These are phyloP conservation scores for Nemania sp. DNA, from an alignment of 2,329 filamentous ascomycete genomes.

Conservation along the genomic window DNA sequence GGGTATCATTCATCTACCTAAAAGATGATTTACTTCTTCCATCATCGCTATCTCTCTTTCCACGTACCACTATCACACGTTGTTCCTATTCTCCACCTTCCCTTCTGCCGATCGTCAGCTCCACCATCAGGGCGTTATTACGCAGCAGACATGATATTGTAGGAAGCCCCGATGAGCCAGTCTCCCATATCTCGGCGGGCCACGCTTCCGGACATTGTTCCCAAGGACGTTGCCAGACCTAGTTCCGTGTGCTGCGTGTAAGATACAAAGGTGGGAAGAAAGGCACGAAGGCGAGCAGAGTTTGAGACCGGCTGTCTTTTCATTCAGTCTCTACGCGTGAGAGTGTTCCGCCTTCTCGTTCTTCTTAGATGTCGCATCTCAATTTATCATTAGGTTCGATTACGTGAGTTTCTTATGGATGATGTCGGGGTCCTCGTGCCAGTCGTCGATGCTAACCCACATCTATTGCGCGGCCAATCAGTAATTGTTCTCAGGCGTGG, in stretches of 20 bases:
- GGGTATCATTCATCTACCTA: slow-evolving; percentile 40
- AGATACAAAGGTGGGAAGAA: slow-evolving; percentile 1
- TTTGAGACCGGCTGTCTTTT: too few relatives aligned
- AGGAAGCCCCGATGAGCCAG: not conserved
- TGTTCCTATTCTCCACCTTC: not conserved
- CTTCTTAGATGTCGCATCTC: not conserved
- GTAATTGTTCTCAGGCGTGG: slow-evolving; percentile 8
- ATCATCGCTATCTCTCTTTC: not conserved
- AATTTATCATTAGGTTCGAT: slow-evolving; percentile 2
- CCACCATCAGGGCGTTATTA: not conserved
- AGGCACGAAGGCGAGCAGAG: not conserved
- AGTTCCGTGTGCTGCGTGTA: slow-evolving; percentile 3
- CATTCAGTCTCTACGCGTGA: not conserved
- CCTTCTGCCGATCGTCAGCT: not conserved
- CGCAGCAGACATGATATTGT: slow-evolving; percentile 4
- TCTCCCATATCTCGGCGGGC: not conserved
- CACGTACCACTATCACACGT: not conserved
- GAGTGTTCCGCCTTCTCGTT: not conserved
- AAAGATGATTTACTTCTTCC: slow-evolving; percentile 29
- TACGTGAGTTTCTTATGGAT: slow-evolving; percentile 98
- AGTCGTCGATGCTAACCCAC: slow-evolving; percentile 99
- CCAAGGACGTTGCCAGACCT: slow-evolving; percentile 3
- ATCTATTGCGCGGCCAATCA: slow-evolving; percentile 62
- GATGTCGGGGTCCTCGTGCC: slow-evolving; percentile 99
- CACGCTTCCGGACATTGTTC: not conserved